Evolutionary conservation across 2,329 filamentous ascomycete species (phyloP), one percentile per base, ranked within the genome.

Genomic region (Pseudogymnoascus sp.): DNA sequence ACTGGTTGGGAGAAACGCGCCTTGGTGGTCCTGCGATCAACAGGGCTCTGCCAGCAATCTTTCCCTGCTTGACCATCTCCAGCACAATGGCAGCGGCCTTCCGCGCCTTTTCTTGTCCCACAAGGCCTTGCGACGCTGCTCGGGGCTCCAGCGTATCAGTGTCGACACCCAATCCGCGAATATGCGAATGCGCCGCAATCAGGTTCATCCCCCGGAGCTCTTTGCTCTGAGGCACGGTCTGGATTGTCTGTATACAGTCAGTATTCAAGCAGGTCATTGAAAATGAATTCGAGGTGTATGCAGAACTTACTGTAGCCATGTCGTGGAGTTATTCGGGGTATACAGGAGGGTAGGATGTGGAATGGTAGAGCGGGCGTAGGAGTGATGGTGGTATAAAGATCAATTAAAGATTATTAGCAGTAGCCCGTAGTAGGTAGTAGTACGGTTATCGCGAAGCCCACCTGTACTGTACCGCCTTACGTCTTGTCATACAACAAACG

Each of bases 21-120:
- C 86, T 93, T 3, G 95, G 95, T 65, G 95, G 95, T 0, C 95
- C 95, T 59, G 95, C 93, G 72, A 99, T 96, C 70, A 99, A 81
- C 34, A 97, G 90, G 36, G 95, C 95, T 72, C 93, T 87, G 62
- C 95, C 95, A 64, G 95, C 95, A 78, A 99, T 97, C 82, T 97
- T 97, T 73, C 93, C 93, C 74, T 97, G 92, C 79, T 96, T 97
- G 71, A 96, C 96, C 95, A 99, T 99, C 80, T 96, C 92, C 66
- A 99, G 80, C 71, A 99, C 96, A 59, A 99, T 89, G 1, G 93
- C 95, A 2, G 95, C 95, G 8, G 95, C 95, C 78, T 97, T 97
- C 65, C 95, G 88, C 63, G 95, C 95, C 81, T 96, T 96, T 73
- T 96, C 89, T 78, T 99, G 95, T 53, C 95, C 95, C 7, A 99